phyloP scores from a whole-genome alignment of 225 moss, liverwort and hornwort genomes.

The Sphagnum contortum region DNA sequence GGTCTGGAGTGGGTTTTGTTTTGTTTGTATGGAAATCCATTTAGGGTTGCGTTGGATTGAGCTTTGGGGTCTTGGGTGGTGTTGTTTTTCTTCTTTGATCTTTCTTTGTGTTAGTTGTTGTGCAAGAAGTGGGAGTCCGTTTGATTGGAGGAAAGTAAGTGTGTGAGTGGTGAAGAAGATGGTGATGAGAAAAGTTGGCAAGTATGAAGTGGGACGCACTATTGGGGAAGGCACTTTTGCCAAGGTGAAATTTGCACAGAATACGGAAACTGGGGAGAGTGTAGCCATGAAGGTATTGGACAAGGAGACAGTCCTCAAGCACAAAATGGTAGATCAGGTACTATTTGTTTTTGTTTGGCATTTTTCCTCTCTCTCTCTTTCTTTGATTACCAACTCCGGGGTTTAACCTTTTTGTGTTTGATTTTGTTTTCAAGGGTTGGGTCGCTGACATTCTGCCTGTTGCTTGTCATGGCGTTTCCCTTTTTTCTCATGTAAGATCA shows the following conservation, averaged over 20 bases:
- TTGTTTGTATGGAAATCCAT: too few species aligned
- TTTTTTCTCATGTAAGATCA: conserved; percentile 35
- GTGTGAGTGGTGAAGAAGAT: conserved; percentile 14
- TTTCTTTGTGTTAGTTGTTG: too few species aligned
- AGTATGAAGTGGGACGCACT: conserved; percentile 96
- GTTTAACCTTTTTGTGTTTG: too few species aligned
- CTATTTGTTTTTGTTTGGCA: background rate
- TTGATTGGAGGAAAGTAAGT: background rate
- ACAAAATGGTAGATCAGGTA: conserved; percentile 99
- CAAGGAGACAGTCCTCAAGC: conserved; percentile 78
- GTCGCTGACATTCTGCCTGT: background rate
- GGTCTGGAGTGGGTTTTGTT: too few species aligned
- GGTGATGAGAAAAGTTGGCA: conserved; percentile 97
- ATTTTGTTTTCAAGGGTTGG: background rate
- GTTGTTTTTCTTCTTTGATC: too few species aligned
- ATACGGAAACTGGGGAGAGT: conserved; percentile 90
- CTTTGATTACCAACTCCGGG: too few species aligned
- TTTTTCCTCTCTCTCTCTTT: too few species aligned
- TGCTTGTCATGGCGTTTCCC: too few species aligned
- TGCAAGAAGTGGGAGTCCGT: background rate
- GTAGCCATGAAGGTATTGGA: conserved; percentile 97
- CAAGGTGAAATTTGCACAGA: conserved; percentile 94
- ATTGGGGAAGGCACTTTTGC: conserved; percentile 98
- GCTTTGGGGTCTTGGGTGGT: too few species aligned
- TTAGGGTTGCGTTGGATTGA: too few species aligned